Base-by-base conservation (phyloP, 176 grass and related monocot genomes). In the Hordeum marinum region DNA sequence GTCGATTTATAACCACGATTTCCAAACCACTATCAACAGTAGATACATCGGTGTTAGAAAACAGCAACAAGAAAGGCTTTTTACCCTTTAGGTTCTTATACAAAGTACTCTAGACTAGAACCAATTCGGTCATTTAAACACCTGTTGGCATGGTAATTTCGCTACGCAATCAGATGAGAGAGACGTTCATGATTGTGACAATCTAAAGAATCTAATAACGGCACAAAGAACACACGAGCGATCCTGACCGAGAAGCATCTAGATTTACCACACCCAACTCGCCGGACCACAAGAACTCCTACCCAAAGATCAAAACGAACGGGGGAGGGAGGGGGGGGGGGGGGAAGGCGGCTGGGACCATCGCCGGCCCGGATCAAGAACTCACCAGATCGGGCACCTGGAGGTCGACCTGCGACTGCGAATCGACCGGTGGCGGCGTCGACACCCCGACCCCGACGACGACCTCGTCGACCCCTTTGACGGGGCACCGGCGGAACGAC, bases 311-410 rank as follows among this genome's bases (percentile, higher is more conserved):
- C 4, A 78, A 39, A 70, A 21, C 1, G 36, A 48, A 45, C 15
- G 7, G 54, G 52, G 18, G 52, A 55, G 52, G 7, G 6, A n/a
- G n/a, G n/a, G n/a, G n/a, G n/a, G n/a, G 2, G 8, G 48, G 13
- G 18, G 21, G 4, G 25, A 68, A 75, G 0, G 9, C 18, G 57
- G 0, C 13, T 18, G 43, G 72, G 64, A 70, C 25, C 42, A 17
- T 36, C 45, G 14, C 31, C 7, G 36, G 58, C 8, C 73, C 9
- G 77, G 80, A 87, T 6, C 74, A 18, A 43, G 40, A 74, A 89
- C 90, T 88, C 77, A 97, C 95, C 92, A 94, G 60, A 70, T 90
- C 86, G 60, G 95, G 26, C 61, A 84, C 90, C 58, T 72, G 35
- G 46, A 87, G 61, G 37, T 77, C 72, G 6, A 79, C 85, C 57